Base-by-base conservation (phyloP, 2,329 filamentous ascomycete species). In the Diaporthe helianthi region DNA sequence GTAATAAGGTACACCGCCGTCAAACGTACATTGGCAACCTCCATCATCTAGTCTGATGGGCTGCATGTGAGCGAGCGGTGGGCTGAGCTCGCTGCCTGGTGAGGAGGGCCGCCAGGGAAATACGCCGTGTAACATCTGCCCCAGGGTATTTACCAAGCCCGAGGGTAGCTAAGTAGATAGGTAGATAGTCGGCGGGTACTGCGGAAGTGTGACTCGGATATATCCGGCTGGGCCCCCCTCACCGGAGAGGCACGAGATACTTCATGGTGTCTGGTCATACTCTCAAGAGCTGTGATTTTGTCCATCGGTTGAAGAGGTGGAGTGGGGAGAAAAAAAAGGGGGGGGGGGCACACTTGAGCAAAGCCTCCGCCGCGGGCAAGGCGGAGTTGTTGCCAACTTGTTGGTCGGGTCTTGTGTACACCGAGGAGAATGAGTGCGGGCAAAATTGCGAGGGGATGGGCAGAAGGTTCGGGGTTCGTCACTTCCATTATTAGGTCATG, bases 11-110 rank as follows among this genome's bases (percentile, higher is more conserved):
- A 19, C 41, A 47, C 19, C 41, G 19, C 41, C 10, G 2, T 47
- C 55, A 4, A 6, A 19, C 2, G n/a, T 22, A 22, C 15, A 33
- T 19, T 1, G 1, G 2, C 26, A 22, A 17, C 8, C 22, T 9
- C 10, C 10, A 33, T 33, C 13, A 26, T 58, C 9, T 33, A 26
- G 13, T 22, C 12, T 17, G 24, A 1, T 31, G 55, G 55, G 55
- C 38, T 31, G n/a, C n/a, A n/a, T n/a, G n/a, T n/a, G n/a, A n/a
- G n/a, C n/a, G 24, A 46, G 55, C 22, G 24, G 12, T 17, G 19
- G 55, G 55, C 55, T 46, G 55, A 61, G 55, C 41, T n/a, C 17
- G 55, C 17, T 41, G 55, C 55, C 55, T 47, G 19, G 47, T 33
- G 26, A 22, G 1, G 55, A 33, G 55, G 41, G 41, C 55, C 26